These are phyloP conservation scores for Barnettozyma populi DNA, from an alignment of 805 yeast genomes.

Conservation along the genomic window DNA sequence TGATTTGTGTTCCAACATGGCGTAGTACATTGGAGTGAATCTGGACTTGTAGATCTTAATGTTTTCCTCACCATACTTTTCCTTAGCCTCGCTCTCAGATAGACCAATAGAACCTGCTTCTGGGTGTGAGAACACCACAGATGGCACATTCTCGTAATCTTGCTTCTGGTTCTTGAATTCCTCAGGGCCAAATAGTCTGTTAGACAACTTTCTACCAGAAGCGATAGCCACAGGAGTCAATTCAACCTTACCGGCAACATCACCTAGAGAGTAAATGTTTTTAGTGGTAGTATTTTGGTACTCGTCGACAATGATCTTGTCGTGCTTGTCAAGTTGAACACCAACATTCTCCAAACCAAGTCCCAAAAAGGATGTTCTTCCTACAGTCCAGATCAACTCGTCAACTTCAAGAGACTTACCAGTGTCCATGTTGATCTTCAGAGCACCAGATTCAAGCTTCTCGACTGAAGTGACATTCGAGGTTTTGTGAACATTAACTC, in stretches of 20 bases:
- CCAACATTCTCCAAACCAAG: slow-evolving; percentile 76
- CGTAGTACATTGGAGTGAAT: slow-evolving; percentile 90
- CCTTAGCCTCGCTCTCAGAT: slow-evolving; percentile 70
- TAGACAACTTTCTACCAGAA: slow-evolving; percentile 90
- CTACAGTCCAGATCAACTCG: slow-evolving; percentile 87
- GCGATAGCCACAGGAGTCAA: slow-evolving; percentile 98
- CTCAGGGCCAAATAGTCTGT: slow-evolving; percentile 84
- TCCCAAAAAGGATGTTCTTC: slow-evolving; percentile 73
- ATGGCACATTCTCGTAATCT: slow-evolving; percentile 83
- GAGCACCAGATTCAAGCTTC: slow-evolving; percentile 42
- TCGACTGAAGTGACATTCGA: slow-evolving; percentile 46
- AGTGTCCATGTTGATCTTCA: slow-evolving; percentile 41
- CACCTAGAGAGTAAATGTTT: slow-evolving; percentile 83
- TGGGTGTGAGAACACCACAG: slow-evolving; percentile 97
- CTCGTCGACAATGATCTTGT: slow-evolving; percentile 76
- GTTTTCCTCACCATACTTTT: slow-evolving; percentile 72
- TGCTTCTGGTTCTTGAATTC: slow-evolving; percentile 67
- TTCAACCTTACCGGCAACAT: slow-evolving; percentile 88
- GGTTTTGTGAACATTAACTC: slow-evolving; percentile 73
- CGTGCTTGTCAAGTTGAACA: slow-evolving; percentile 52
- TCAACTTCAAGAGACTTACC: slow-evolving; percentile 58
- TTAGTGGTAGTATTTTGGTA: slow-evolving; percentile 74
- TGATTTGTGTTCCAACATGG: slow-evolving; percentile 71
- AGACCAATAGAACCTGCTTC: slow-evolving; percentile 95
- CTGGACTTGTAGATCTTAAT: slow-evolving; percentile 76